Evolutionary conservation across 805 yeast species (phyloP).

Genomic region (Nakazawaea ambrosiae): DNA sequence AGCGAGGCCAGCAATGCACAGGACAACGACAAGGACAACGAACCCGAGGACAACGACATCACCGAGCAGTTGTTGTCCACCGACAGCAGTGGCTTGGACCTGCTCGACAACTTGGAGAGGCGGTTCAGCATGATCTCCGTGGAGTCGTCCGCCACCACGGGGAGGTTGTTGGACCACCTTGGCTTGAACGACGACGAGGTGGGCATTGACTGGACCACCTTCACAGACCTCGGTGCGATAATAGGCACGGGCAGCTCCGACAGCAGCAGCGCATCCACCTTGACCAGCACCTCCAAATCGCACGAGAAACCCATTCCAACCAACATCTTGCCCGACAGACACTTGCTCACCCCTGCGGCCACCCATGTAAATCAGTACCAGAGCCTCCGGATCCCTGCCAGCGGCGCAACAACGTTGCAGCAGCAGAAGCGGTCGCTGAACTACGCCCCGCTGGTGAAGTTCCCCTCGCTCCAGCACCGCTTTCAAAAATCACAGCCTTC

Average conservation of each 20-base stretch:
- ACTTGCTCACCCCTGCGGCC: not conserved
- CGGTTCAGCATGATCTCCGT: conserved; percentile 18
- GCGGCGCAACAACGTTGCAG: too few species aligned
- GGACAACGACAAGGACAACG: not conserved
- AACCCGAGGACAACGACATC: not conserved
- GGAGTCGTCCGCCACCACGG: conserved; percentile 23
- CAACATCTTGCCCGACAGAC: not conserved
- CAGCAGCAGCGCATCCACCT: too few species aligned
- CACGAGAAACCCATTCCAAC: not conserved
- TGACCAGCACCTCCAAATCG: not conserved
- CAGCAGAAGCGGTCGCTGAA: conserved; percentile 2
- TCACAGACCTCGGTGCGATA: too few species aligned
- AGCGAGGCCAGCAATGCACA: not conserved
- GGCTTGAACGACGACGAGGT: conserved; percentile 24
- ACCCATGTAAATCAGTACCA: not conserved
- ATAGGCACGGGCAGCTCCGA: too few species aligned
- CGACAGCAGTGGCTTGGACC: not conserved
- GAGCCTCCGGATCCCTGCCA: not conserved
- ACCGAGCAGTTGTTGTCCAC: not conserved
- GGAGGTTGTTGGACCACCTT: conserved; percentile 25
- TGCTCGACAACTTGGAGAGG: conserved; percentile 7
- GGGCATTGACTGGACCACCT: conserved; percentile 6
- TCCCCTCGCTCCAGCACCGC: conserved; percentile 23
- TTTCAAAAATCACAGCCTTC: conserved; percentile 7
- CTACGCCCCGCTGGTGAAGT: conserved; percentile 22